Base-by-base conservation (phyloP, 1,284 basidiomycete genomes). In the Puccinia hordei region DNA sequence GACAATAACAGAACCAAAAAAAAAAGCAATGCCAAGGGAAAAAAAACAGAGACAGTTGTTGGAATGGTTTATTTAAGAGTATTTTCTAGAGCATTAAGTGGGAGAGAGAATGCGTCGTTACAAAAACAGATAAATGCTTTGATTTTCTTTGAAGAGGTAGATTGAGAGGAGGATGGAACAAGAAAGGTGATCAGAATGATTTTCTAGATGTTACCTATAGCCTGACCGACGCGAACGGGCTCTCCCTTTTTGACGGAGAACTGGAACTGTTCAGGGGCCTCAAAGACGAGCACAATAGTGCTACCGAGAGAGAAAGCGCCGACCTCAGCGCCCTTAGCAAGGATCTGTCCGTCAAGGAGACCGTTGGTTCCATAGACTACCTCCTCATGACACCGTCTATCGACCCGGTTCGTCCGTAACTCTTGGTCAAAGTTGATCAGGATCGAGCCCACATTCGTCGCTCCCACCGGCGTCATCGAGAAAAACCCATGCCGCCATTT, bases 371-470 rank as follows among this genome's bases (percentile, higher is more conserved):
- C 89, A 86, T 98, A 98, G 30, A 93, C 91, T 0, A 95, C 96
- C 87, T 99, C 96, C 12, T 68, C 33, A 27, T 51, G 46, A 13
- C 53, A 63, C 12, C 49, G 17, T 22, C 35, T 27, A 24, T 78
- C 35, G 30, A 65, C 59, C 22, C 61, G 38, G 78, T 86, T 86
- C 75, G 85, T 86, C 59, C 84, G 83, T 83, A 89, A 82, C 73
- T 92, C 92, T 84, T 91, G 89, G 87, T 99, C 97, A 86, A 99
- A 99, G 86, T 98, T 96, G 86, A 99, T 90, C 82, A 91, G 91
- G 87, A 99, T 99, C 82, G 92, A 94, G 12, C 96, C 96, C 80
- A 99, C 97, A 85, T 99, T 99, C 27, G 96, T 98, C 1, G 97
- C 96, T 17, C 96, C 97, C 38, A 99, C 95, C 15, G 96, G 96